Base-by-base conservation (phyloP, 805 yeast species). In the Torulaspora maleeae region DNA sequence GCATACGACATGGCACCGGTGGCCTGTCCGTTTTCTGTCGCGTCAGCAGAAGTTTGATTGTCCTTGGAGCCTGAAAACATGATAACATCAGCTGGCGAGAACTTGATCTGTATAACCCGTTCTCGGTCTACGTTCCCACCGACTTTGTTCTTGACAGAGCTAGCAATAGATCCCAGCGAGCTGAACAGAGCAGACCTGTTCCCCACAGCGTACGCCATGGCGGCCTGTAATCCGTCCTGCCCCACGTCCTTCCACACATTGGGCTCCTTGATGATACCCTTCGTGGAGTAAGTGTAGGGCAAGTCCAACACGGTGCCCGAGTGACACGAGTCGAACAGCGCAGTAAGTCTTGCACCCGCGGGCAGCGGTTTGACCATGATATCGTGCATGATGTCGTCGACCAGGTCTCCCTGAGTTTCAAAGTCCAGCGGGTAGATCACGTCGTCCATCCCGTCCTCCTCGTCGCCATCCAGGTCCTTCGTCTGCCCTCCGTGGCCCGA, bases 1-100 rank as follows among this genome's bases (percentile, higher is more conserved):
- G 95, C 83, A 67, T 79, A 84, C 19, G 89, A 82, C 86, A 86
- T 82, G 3, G 95, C 95, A 46, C 95, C 95, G 0, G 93, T 84
- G 34, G 80, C 77, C 10, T 65, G 67, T 22, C 90, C 89, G 30
- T 78, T 80, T 59, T 83, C 87, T 16, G 69, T 71, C 0, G 95
- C 84, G 64, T 86, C 95, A 5, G 95, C 95, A 27, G 83, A 77
- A 0, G 95, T 86, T 66, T 86, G 95, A 42, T 77, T 74, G 65
- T 86, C 95, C 60, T 83, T 85, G 53, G 95, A 87, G 4, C 95
- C 95, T 3, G 88, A 80, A 44, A 86, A 69, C 66, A 79, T 76
- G 19, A 86, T 76, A 15, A 82, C 85, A 65, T 86, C 95, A 2
- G 91, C 90, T 0, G 88, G 77, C 0, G 88, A 77, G 52, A 81